A percentile compares a stretch with the other conserved stretches of the same genome.
Evolutionary conservation across 495 filamentous ascomycete species (phyloP).

Genomic region (Lindgomyces ingoldianus): DNA sequence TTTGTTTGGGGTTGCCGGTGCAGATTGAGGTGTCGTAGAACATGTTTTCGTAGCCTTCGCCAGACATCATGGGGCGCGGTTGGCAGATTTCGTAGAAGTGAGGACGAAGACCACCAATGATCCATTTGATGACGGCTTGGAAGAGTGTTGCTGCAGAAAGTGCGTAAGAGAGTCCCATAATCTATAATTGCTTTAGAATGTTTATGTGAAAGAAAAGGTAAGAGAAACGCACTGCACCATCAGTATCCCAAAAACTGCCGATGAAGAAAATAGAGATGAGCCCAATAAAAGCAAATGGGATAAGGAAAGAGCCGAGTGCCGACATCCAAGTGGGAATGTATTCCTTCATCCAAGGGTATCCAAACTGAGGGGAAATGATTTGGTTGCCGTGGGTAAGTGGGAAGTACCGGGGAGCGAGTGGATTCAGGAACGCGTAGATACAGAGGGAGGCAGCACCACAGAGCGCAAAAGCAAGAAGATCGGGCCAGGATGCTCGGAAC

Average conservation of each 20-base stretch:
- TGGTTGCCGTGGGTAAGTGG: not conserved
- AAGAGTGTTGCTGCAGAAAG: slow-evolving; percentile 60
- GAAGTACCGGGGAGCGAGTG: not conserved
- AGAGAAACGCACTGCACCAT: slow-evolving; percentile 49
- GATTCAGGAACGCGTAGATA: not conserved
- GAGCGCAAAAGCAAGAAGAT: not conserved
- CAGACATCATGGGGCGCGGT: not conserved
- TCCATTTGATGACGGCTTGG: slow-evolving; percentile 57
- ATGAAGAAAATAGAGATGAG: slow-evolving; percentile 53
- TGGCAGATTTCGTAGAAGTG: slow-evolving; percentile 59
- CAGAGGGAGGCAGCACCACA: not conserved
- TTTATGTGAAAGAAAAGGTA: not conserved
- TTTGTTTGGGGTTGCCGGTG: slow-evolving; percentile 20
- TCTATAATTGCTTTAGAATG: slow-evolving; percentile 31
- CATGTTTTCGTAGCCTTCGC: not conserved
- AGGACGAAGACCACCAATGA: slow-evolving; percentile 60
- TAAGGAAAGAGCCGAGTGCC: slow-evolving; percentile 54
- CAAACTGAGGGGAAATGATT: not conserved
- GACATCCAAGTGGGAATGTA: slow-evolving; percentile 61
- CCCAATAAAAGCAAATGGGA: slow-evolving; percentile 55
- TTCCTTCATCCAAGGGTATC: slow-evolving; percentile 45
- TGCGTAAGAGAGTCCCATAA: slow-evolving; percentile 60
- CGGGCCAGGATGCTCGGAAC: not conserved
- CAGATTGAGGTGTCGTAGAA: slow-evolving; percentile 6
- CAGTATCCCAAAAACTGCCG: slow-evolving; percentile 65